Percentiles rank a stretch among this genome's conserved stretches.
Evolutionary conservation across 306 rosid genomes (phyloP).

Genomic region (Cicer bijugum): DNA sequence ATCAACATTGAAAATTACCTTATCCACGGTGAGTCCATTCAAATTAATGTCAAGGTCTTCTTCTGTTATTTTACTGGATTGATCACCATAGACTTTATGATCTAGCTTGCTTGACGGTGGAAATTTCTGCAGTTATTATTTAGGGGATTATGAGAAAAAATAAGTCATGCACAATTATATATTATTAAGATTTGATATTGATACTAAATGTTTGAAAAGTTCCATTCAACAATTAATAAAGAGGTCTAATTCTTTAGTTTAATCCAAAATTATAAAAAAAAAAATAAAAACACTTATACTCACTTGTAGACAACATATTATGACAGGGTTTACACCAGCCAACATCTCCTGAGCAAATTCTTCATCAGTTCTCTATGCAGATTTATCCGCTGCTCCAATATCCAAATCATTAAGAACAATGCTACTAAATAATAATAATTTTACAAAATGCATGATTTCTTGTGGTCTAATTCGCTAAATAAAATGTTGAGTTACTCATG

Average conservation of each 20-base stretch:
- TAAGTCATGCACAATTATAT: conserved; percentile 1
- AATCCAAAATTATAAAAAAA: not conserved
- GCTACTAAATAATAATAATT: conserved; percentile 1
- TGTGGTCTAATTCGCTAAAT: conserved; percentile 31
- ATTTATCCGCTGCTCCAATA: conserved; percentile 60
- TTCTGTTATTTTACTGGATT: conserved; percentile 59
- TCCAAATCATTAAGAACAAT: conserved; percentile 28
- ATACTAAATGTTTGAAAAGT: conserved; percentile 20
- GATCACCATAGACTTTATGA: conserved; percentile 65
- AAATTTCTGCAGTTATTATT: conserved; percentile 63
- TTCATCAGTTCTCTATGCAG: conserved; percentile 83
- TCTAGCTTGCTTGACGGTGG: conserved; percentile 85
- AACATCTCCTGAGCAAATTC: conserved; percentile 91
- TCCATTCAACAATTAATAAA: not conserved
- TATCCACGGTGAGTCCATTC: conserved; percentile 64
- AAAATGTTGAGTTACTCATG: conserved; percentile 30
- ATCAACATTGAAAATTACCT: conserved; percentile 53
- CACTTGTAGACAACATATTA: conserved; percentile 67
- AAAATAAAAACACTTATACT: conserved; percentile 30
- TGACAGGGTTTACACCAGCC: conserved; percentile 79
- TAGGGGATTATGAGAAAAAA: conserved; percentile 17
- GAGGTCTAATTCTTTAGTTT: conserved; percentile 3
- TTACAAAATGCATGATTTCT: conserved; percentile 30
- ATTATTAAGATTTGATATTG: conserved; percentile 26
- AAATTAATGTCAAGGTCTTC: conserved; percentile 56